Conservation (phyloP, 2,329 filamentous ascomycete species). For the Leptosphaerulina australis region DNA sequence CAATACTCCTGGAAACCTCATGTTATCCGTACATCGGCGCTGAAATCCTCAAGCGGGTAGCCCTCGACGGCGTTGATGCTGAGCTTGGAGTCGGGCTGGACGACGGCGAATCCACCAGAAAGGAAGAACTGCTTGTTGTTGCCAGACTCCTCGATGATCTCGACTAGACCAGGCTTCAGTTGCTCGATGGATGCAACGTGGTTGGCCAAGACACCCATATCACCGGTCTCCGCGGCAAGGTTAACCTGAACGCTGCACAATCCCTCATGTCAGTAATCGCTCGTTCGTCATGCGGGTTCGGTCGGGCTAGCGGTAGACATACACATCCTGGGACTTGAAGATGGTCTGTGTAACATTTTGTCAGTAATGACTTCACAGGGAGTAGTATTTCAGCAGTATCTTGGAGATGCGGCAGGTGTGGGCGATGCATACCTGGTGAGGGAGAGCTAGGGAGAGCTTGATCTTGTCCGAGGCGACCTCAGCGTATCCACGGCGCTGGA, state of each 20-base stretch:
- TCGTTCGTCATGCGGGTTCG: slow-evolving; percentile 29
- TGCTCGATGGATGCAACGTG: slow-evolving; percentile 99
- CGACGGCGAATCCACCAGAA: slow-evolving; percentile 94
- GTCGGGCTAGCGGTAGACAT: slow-evolving; percentile 52
- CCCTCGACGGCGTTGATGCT: slow-evolving; percentile 99
- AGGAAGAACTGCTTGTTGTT: slow-evolving; percentile 97
- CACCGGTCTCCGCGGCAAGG: slow-evolving; percentile 95
- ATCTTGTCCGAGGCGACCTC: slow-evolving; percentile 68
- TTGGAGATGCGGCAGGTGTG: slow-evolving; percentile 13
- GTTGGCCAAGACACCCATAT: slow-evolving; percentile 99
- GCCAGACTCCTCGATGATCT: slow-evolving; percentile 92
- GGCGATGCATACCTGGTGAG: slow-evolving; percentile 84
- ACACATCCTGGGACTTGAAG: slow-evolving; percentile 75
- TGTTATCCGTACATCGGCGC: slow-evolving; percentile 66
- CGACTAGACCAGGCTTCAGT: slow-evolving; percentile 93
- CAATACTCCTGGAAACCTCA: neutral
- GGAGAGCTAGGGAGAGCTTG: slow-evolving; percentile 96
- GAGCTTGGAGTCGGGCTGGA: slow-evolving; percentile 91
- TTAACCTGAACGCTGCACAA: slow-evolving; percentile 88
- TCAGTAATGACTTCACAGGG: slow-evolving; percentile 30
- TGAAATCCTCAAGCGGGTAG: slow-evolving; percentile 94
- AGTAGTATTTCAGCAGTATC: slow-evolving; percentile 1
- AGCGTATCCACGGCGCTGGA: slow-evolving; percentile 88
- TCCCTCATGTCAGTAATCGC: slow-evolving; percentile 38
- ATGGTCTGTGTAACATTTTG: slow-evolving; percentile 59